Evolutionary conservation across 371 early-diverging fungal species (phyloP), one percentile per base, ranked within the genome.

Genomic region (Massospora cicadina): DNA sequence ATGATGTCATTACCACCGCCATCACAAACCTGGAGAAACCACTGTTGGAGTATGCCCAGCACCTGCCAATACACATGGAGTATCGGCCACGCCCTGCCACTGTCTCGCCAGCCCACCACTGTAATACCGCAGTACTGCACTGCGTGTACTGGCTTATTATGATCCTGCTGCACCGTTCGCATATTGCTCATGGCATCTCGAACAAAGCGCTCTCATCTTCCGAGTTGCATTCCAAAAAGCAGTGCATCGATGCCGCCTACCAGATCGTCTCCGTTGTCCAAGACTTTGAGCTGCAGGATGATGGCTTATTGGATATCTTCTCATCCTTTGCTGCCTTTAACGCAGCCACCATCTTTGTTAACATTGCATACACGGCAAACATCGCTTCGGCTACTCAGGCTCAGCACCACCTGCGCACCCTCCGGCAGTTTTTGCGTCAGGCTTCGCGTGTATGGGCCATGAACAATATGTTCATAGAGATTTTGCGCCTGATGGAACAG

Each of bases 391-490:
- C 58, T 17, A 27, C 58, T 17, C 58, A 58, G 29, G 17, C 56
- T 13, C 29, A 54, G 12, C 54, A 25, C 12, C 31, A 62, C 5
- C 43, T 33, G n/a, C 31, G 43, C 25, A 7, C 25, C 17, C 21
- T 62, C 25, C 31, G 43, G 25, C 12, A 27, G 30, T 64, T 54
- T 54, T 26, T 64, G 25, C 25, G 31, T 17, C 27, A 54, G 1
- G 27, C 26, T 29, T 54, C n/a, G 5, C 26, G 56, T 29, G 23
- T 54, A 10, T 64, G 64, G 64, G 25, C 27, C 56, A 64, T 64
- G 64, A 64, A 54, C 25, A 21, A 64, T 13, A 64, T 64, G 64
- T 64, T 54, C 24, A n/a, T 64, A 10, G 64, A 64, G 31, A 64
- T 54, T 55, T 54, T 64, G 21, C 25, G 32, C 29, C 31, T 64